Evolutionary conservation across 805 yeast genomes (phyloP), one percentile per base, ranked within the genome.

Genomic region (Saccharomycopsis guyanensis): DNA sequence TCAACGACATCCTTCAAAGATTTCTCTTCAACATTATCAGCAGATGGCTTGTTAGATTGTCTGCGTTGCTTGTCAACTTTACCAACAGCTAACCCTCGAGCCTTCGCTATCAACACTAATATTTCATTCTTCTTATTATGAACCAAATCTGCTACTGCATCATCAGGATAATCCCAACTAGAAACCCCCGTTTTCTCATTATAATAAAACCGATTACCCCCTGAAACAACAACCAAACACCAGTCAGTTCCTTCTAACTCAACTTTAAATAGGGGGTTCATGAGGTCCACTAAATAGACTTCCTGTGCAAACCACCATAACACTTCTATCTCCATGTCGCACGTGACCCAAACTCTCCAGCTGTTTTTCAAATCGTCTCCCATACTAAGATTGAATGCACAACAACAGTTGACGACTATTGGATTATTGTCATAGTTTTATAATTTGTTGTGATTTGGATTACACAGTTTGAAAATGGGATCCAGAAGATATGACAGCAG

Each of bases 401-500:
- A 10, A 27, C 13, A 27, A 8, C 32, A 27, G 8, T 27, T 27
- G n/a, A n/a, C n/a, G n/a, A n/a, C n/a, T n/a, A n/a, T n/a, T n/a
- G n/a, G n/a, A n/a, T n/a, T n/a, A n/a, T n/a, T n/a, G n/a, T n/a
- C n/a, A n/a, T n/a, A n/a, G n/a, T n/a, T n/a, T n/a, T n/a, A n/a
- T n/a, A n/a, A n/a, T n/a, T n/a, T n/a, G n/a, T n/a, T n/a, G n/a
- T n/a, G n/a, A n/a, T n/a, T n/a, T n/a, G n/a, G n/a, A n/a, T n/a
- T n/a, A n/a, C 8, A 10, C 13, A 13, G 32, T 10, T 10, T 27
- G 10, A 56, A 22, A 43, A 75, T 75, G 80, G 80, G 80, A 15
- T 86, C 96, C 57, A 84, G 97, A 83, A 82, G 99, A 77, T 93
- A 93, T 87, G 99, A 93, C 69, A 84, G 96, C 52, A 80, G 99